These are phyloP conservation scores for Fusarium floridanum DNA, from an alignment of 2,329 filamentous ascomycete genomes.

Conservation along the genomic window DNA sequence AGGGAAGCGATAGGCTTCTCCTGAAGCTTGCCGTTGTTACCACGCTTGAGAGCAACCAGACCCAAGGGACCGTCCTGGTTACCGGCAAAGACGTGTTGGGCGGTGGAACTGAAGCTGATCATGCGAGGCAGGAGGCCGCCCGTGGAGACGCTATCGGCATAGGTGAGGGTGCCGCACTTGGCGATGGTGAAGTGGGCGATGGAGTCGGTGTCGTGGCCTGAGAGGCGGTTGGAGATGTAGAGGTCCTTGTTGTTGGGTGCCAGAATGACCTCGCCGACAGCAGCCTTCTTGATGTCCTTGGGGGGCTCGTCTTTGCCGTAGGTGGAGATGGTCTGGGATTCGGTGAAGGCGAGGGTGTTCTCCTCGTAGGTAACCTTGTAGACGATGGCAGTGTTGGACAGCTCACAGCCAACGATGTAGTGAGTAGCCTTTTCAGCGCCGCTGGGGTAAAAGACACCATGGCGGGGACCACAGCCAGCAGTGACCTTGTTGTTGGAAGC, in stretches of 20 bases:
- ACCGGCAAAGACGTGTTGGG: constrained; percentile 59
- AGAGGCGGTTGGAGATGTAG: constrained; percentile 66
- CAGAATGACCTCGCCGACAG: constrained; percentile 61
- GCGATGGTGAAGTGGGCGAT: constrained; percentile 61
- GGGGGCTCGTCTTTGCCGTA: constrained; percentile 54
- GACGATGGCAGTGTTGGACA: constrained; percentile 59
- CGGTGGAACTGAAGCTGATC: constrained; percentile 56
- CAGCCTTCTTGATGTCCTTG: constrained; percentile 53
- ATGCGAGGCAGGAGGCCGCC: constrained; percentile 59
- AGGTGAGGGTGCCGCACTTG: constrained; percentile 49
- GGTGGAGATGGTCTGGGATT: constrained; percentile 55
- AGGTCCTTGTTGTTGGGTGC: constrained; percentile 58
- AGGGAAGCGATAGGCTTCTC: constrained; percentile 47
- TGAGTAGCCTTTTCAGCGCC: constrained; percentile 53
- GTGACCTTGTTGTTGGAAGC: constrained; percentile 50
- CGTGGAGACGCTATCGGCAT: constrained; percentile 51
- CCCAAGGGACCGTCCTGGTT: constrained; percentile 59
- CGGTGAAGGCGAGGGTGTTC: constrained; percentile 52
- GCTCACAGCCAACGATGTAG: constrained; percentile 63
- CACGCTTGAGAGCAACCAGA: constrained; percentile 55
- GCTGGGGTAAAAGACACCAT: constrained; percentile 62
- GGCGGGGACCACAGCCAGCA: constrained; percentile 62
- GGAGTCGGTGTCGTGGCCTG: constrained; percentile 59
- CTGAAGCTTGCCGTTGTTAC: constrained; percentile 47
- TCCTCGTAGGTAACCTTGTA: constrained; percentile 57